Evolutionary conservation across 2,329 filamentous ascomycete species (phyloP), one percentile per base, ranked within the genome.

Genomic region (Acrodontium crateriforme): DNA sequence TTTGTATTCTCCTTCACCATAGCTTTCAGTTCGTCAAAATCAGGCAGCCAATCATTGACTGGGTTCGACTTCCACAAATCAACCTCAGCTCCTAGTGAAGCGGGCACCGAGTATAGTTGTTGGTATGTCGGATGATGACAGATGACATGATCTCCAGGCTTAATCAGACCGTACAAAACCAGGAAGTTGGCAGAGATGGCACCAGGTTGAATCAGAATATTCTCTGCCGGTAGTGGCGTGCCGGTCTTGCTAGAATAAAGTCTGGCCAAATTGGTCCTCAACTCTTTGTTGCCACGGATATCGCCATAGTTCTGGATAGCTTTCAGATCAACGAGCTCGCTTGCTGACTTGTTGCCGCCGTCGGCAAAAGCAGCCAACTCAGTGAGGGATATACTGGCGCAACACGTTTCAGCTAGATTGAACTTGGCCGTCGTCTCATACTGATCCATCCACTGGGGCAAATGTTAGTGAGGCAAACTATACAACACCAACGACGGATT

Each of bases 61-160:
- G 69, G 63, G 26, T 64, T 66, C 6, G 82, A 63, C 47, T 69
- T 72, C 83, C 83, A 92, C 8, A 87, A 52, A 22, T 74, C 73
- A 10, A 91, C 78, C 33, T 81, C 70, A 1, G 80, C 81, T 0
- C 83, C 82, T 4, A 91, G 57, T 19, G 73, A 77, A 39, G 65
- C 63, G 0, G 83, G 81, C 1, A 91, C 69, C 7, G 72, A 62
- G 47, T 87, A 89, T 2, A 92, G 65, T 44, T 89, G 81, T 50
- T 89, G 80, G 45, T 89, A 91, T 1, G 81, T 87, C 9, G 84
- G 83, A 48, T 84, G 81, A 32, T 89, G 78, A 45, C 80, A 89
- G 33, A 92, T 68, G 25, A 87, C 78, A 62, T 92, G 83, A 47
- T 92, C 81, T 1, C 74, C 78, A 0, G 73, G 69, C 0, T 71